Evolutionary conservation across 2,329 filamentous ascomycete genomes (phyloP).

Genomic region (Nothopassalora personata): DNA sequence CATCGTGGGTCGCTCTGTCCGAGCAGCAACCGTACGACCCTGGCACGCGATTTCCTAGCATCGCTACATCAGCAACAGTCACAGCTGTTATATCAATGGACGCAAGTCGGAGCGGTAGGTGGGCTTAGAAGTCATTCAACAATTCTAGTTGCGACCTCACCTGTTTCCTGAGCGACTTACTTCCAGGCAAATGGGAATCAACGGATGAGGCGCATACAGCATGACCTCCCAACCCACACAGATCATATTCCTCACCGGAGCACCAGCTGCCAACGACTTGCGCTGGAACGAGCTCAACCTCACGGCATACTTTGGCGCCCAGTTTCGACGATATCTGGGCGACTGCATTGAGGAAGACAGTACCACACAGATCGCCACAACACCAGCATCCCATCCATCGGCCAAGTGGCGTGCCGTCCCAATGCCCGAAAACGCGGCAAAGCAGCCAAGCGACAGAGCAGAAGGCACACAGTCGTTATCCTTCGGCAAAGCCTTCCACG

Average conservation of each 20-base stretch:
- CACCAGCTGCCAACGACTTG: constrained; percentile 52
- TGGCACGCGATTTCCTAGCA: no score
- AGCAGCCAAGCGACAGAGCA: background rate
- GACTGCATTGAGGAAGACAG: constrained; percentile 1
- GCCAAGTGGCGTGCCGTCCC: constrained; percentile 26
- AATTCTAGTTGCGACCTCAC: no score
- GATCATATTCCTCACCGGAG: constrained; percentile 54
- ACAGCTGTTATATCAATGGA: no score
- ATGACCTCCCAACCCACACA: background rate
- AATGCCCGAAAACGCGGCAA: background rate
- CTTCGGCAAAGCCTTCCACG: constrained; percentile 12
- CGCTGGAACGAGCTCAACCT: constrained; percentile 52
- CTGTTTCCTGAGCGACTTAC: no score
- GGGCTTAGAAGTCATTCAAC: no score
- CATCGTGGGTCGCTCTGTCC: no score
- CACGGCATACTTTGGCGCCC: constrained; percentile 40
- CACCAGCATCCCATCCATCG: constrained; percentile 10
- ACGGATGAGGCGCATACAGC: no score
- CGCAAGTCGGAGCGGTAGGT: no score
- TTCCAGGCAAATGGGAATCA: no score
- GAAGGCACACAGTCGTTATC: constrained; percentile 27
- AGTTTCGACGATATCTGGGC: constrained; percentile 18
- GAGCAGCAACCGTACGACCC: no score
- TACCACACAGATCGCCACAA: constrained; percentile 3
- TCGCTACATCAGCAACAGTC: no score